These are phyloP conservation scores for Aspergillus sp. DNA, from an alignment of 2,329 filamentous ascomycete species.

Conservation along the genomic window DNA sequence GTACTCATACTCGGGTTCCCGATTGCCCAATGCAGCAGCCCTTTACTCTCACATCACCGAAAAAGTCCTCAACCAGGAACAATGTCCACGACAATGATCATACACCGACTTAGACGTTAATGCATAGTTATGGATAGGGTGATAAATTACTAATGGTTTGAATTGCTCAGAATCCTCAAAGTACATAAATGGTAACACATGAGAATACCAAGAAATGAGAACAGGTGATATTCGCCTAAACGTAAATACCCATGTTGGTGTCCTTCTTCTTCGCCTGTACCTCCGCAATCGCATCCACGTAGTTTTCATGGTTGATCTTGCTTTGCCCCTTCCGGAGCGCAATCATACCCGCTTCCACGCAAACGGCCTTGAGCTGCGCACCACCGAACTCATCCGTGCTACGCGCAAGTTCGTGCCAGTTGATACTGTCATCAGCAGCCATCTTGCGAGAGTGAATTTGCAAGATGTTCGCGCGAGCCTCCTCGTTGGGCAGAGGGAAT, in stretches of 20 bases:
- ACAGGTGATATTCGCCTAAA: slow-evolving; percentile 17
- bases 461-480: slow-evolving; percentile 92
- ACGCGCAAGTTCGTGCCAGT: slow-evolving; percentile 91
- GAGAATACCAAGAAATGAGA: neutral
- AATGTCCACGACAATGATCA: no score
- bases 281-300: slow-evolving; percentile 95
- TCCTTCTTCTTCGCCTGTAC: slow-evolving; percentile 90
- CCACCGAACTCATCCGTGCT: slow-evolving; percentile 98
- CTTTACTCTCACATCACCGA: no score
- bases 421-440: slow-evolving; percentile 86
- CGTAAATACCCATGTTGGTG: slow-evolving; percentile 43
- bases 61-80: no score
- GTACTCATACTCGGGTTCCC: no score
- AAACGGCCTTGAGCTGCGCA: slow-evolving; percentile 96
- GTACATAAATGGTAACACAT: neutral
- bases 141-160: no score
- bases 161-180: no score
- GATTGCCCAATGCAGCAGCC: no score
- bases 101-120: no score
- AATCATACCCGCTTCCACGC: slow-evolving; percentile 99
- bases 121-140: no score
- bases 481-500: slow-evolving; percentile 95
- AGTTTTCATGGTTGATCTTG: slow-evolving; percentile 97
- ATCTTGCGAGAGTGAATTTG: slow-evolving; percentile 98
- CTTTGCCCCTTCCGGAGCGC: slow-evolving; percentile 87